Base-by-base conservation (phyloP, 2,329 filamentous ascomycete genomes). In the Penicillium glabrum region DNA sequence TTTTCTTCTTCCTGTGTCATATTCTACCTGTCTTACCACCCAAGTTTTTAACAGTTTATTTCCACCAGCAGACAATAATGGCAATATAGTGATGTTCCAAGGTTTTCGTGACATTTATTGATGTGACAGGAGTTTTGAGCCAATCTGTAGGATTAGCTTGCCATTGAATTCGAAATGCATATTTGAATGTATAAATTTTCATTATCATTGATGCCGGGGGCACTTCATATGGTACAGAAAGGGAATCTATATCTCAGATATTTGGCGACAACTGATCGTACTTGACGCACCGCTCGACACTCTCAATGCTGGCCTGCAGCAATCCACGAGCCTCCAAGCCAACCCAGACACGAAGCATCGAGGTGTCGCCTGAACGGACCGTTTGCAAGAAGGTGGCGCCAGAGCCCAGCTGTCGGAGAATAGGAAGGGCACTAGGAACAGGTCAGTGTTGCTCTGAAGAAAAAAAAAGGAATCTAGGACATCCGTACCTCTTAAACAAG, bases 341-440 rank as follows among this genome's bases (percentile, higher is more conserved):
- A 57, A 90, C 86, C 93, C 93, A 98, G 5, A 97, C 87, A 67
- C 91, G 87, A 64, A 97, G 79, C 89, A 98, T 95, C 44, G 87
- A 89, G 60, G 89, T 90, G 68, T 93, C 89, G 27, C 89, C 88
- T 33, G 84, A 82, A 69, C 86, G 87, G 54, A 89, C 80, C 78
- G 89, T 88, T 57, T 86, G 71, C 41, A 81, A 58, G 56, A 81
- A 68, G 5, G 74, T 74, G 24, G 67, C 86, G 37, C 75, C 73
- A 0, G 92, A 86, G 48, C 93, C 91, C 3, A 99, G 82, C 72
- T 96, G 89, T 66, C 95, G 84, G 56, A 99, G 77, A 47, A 99
- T 98, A 0, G 95, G 95, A 48, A 99, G 79, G 8, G 93, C 91
- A 69, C 91, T 93, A 69, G n/a, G 19, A 39, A 39, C 31, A 33